Evolutionary conservation across 306 rosid genomes (phyloP).

Genomic region (Vigna reflexopilosa): DNA sequence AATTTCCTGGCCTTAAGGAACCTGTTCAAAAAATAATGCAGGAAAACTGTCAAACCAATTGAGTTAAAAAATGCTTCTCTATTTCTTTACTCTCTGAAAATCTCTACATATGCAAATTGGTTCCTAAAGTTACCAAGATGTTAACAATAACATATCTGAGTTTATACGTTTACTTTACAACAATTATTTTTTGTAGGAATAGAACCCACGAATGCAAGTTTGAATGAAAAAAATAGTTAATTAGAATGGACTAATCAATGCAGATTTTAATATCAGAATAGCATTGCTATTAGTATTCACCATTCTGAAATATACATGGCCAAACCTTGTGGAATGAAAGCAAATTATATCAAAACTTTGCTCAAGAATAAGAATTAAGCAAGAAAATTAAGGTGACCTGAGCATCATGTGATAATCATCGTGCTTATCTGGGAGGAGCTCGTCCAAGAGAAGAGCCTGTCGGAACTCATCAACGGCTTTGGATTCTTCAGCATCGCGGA

Average conservation of each 20-base stretch:
- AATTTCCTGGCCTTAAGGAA: slow-evolving; percentile 90
- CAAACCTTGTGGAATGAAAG: background rate
- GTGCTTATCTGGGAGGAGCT: slow-evolving; percentile 77
- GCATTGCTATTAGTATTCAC: background rate
- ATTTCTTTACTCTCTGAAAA: background rate
- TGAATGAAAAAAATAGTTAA: background rate
- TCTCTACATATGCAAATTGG: background rate
- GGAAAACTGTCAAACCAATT: background rate
- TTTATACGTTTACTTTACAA: background rate
- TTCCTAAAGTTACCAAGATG: background rate
- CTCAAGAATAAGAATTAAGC: background rate
- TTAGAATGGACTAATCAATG: background rate
- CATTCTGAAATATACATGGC: background rate
- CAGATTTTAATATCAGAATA: background rate
- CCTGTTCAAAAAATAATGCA: slow-evolving; percentile 42
- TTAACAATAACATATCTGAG: background rate
- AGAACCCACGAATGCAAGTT: background rate
- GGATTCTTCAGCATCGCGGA: slow-evolving; percentile 66
- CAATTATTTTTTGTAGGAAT: background rate
- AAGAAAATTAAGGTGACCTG: slow-evolving; percentile 57
- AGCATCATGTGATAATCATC: slow-evolving; percentile 93
- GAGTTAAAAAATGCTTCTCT: background rate
- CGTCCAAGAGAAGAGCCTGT: slow-evolving; percentile 76
- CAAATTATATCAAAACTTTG: background rate
- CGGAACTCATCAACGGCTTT: slow-evolving; percentile 78